Evolutionary conservation across 176 grass and related monocot species (phyloP).

Genomic region (Sorghum bicolor): Sorghum_bicolor_NCBIv3 NC_012871.2:72712501-72713000

Average conservation of each 20-base stretch:
- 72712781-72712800: conserved; percentile 4
- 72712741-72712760: conserved; percentile 31
- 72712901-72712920: background rate
- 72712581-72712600: background rate
- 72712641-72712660: background rate
- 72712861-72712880: background rate
- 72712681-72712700: background rate
- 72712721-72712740: background rate
- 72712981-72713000: background rate
- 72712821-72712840: background rate
- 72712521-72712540: no score
- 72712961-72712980: background rate
- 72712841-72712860: background rate
- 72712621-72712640: background rate
- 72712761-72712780: background rate
- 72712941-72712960: background rate
- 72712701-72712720: background rate
- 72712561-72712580: no score
- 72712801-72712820: background rate
- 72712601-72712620: background rate
- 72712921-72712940: background rate
- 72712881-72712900: background rate
- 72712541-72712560: no score
- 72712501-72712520: no score
- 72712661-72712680: background rate